Evolutionary conservation across 371 early-diverging fungal species (phyloP), one percentile per base, ranked within the genome.

Genomic region (Rhizopus delemar): DNA sequence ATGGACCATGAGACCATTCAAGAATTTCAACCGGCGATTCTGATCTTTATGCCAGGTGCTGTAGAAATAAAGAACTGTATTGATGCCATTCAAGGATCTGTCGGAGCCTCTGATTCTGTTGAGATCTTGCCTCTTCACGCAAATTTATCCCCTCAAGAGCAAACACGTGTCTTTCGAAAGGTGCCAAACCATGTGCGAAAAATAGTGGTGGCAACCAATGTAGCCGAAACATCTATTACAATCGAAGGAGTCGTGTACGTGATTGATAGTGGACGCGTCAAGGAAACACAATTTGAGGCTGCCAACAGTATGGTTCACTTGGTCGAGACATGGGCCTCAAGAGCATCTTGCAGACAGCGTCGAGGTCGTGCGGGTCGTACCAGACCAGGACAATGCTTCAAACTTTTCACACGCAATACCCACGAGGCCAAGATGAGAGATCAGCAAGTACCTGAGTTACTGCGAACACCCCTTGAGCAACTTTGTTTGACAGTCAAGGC

Each of bases 161-260:
- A 93, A 68, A 81, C 75, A 4, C 80, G 82, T 35, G 85, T 90
- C 4, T 86, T 88, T 62, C 74, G 81, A 15, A 71, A 73, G 5
- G 86, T 86, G 28, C 80, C 85, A 3, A 55, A 59, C 0, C 80
- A 84, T n/a, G 76, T 81, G 3, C 80, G 94, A 51, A 96, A 96
- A 75, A 85, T 95, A 52, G 93, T 99, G 13, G 86, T 97, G 8
- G 80, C 93, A 0, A 99, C 99, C 33, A 99, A 98, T 54, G 93
- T 99, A 41, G 95, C 97, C 0, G 99, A 99, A 70, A 96, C 98
- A 0, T 86, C 87, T 45, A 86, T 98, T 59, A 98, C 99, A 0
- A 95, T 98, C 63, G 71, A 86, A 51, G 86, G 93, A n/a, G 85
- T 96, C 16, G 93, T 92, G 4, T 92, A 89, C 69, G 98, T 98